Conservation (phyloP, 176 grass and related monocot genomes). For the Zoysia japonica region DNA sequence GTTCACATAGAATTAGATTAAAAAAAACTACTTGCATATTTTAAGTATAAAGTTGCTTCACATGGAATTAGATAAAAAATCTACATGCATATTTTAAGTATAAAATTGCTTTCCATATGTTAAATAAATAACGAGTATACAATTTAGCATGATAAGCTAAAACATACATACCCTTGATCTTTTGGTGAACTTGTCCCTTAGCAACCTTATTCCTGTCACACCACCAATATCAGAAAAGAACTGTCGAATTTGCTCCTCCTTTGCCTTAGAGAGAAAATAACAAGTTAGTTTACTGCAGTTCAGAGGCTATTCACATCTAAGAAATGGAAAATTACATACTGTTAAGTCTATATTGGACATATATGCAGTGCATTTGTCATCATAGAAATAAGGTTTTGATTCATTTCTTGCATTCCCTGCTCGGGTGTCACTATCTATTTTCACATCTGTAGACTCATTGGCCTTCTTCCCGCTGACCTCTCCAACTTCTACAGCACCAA, state of each 20-base stretch:
- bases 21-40: background rate
- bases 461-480: slow-evolving; percentile 37
- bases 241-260: slow-evolving; percentile 59
- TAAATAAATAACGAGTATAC: background rate
- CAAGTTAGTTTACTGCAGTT: slow-evolving; percentile 33
- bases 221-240: slow-evolving; percentile 87
- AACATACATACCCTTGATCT: slow-evolving; percentile 66
- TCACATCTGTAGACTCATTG: slow-evolving; percentile 19
- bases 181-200: slow-evolving; percentile 76
- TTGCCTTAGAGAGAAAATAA: slow-evolving; percentile 52
- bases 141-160: background rate
- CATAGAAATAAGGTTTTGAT: slow-evolving; percentile 56
- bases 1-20: background rate
- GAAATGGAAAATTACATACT: slow-evolving; percentile 30
- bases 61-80: background rate
- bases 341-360: slow-evolving; percentile 76
- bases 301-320: slow-evolving; percentile 25
- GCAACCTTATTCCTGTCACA: slow-evolving; percentile 72
- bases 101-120: background rate
- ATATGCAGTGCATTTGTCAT: slow-evolving; percentile 79
- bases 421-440: slow-evolving; percentile 10
- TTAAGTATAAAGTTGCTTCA: slow-evolving; percentile 9
- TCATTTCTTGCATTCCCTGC: slow-evolving; percentile 48
- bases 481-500: slow-evolving; percentile 37
- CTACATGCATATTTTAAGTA: background rate